These are phyloP conservation scores for Priceomyces castillae DNA, from an alignment of 805 yeast genomes.

Conservation along the genomic window DNA sequence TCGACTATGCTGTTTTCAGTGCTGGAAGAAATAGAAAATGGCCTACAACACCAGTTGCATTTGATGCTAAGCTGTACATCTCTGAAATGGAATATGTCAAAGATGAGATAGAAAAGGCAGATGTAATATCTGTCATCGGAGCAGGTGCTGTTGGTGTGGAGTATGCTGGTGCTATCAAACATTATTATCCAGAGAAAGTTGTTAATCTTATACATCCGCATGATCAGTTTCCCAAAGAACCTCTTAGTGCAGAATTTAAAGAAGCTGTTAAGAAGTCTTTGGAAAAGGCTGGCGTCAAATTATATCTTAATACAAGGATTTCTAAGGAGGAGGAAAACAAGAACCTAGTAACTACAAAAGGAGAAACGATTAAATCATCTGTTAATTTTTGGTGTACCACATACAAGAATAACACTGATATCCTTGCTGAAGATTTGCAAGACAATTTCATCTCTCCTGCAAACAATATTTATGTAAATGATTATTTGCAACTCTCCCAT, in stretches of 20 bases:
- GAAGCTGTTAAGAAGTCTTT: conserved; percentile 25
- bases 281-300: conserved; percentile 25
- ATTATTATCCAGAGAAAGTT: conserved; percentile 26
- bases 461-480: conserved; percentile 34
- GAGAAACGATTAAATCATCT: conserved; percentile 25
- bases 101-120: conserved; percentile 28
- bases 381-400: conserved; percentile 38
- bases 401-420: conserved; percentile 30
- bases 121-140: conserved; percentile 42
- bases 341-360: conserved; percentile 26
- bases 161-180: conserved; percentile 40
- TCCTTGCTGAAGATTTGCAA: conserved; percentile 20
- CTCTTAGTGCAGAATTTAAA: conserved; percentile 30
- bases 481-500: conserved; percentile 32
- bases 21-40: conserved; percentile 51
- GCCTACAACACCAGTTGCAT: conserved; percentile 54
- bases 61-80: conserved; percentile 32
- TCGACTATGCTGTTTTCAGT: conserved; percentile 48
- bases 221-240: conserved; percentile 36
- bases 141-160: conserved; percentile 47
- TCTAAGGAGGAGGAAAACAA: conserved; percentile 24
- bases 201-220: conserved; percentile 42
- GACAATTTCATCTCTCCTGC: conserved; percentile 22
- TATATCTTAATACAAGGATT: conserved; percentile 31
- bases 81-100: conserved; percentile 41